Evolutionary conservation across 495 filamentous ascomycete species (phyloP).

Genomic region (Penicillium lagena): DNA sequence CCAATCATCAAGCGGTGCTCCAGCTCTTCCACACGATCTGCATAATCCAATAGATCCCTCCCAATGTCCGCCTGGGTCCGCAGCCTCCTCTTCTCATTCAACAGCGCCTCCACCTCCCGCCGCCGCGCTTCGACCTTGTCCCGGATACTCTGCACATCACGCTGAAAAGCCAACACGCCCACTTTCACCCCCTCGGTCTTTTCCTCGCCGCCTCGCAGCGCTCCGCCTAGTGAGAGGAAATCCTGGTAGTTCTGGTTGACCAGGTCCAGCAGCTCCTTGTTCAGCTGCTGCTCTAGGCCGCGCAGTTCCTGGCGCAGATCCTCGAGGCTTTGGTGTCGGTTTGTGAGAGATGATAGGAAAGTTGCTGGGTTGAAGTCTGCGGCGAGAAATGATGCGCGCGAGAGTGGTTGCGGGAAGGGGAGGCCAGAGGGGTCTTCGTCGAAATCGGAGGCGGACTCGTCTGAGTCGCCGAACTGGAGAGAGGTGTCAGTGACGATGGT

Average conservation of each 20-base stretch:
- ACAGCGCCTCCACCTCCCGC: slow-evolving; percentile 44
- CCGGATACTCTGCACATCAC: slow-evolving; percentile 62
- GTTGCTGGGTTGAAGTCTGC: slow-evolving; percentile 70
- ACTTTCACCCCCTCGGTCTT: slow-evolving; percentile 88
- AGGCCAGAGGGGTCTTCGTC: slow-evolving; percentile 61
- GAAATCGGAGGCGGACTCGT: slow-evolving; percentile 46
- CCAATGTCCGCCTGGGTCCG: slow-evolving; percentile 50
- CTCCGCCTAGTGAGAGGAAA: slow-evolving; percentile 75
- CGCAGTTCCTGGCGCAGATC: slow-evolving; percentile 85
- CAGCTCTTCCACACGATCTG: slow-evolving; percentile 63
- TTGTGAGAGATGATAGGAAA: slow-evolving; percentile 76
- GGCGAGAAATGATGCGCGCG: slow-evolving; percentile 70
- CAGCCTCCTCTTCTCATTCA: slow-evolving; percentile 49
- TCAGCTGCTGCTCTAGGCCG: slow-evolving; percentile 64
- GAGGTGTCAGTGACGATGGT: background rate
- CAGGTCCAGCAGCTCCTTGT: slow-evolving; percentile 80
- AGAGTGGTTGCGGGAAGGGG: slow-evolving; percentile 77
- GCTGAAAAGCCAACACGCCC: slow-evolving; percentile 73
- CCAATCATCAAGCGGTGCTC: slow-evolving; percentile 63
- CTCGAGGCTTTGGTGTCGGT: slow-evolving; percentile 92
- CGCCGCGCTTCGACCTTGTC: slow-evolving; percentile 46
- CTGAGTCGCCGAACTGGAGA: slow-evolving; percentile 42
- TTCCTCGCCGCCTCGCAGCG: slow-evolving; percentile 82
- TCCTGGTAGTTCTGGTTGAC: slow-evolving; percentile 92
- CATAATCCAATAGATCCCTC: slow-evolving; percentile 62